Evolutionary conservation across 257 asterid genomes (phyloP), one percentile per base, ranked within the genome.

Genomic region (Solanum neorickii): DNA sequence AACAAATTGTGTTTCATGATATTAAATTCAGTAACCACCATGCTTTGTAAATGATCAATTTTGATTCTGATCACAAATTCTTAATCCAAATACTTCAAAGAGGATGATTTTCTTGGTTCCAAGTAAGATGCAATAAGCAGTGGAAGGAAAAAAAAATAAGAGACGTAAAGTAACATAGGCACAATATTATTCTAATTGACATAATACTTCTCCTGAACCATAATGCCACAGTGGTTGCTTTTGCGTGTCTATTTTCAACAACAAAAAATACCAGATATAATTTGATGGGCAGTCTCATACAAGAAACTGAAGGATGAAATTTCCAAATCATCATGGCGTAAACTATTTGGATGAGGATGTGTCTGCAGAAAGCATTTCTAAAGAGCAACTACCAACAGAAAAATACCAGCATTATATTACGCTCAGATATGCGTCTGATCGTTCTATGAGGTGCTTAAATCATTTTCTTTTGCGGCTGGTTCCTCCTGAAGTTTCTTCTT

Each of bases 401-500:
- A 78, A 47, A 27, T 68, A 44, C 29, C 5, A 65, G 23, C 10
- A 6, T 2, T 27, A n/a, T n/a, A 6, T 65, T 25, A 13, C 29
- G 87, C 80, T 9, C 20, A 13, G 41, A 65, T 84, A 37, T n/a
- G 85, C 42, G 6, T 18, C 85, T 31, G 2, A 47, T 46, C 44
- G 11, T 9, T 18, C 86, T 89, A 89, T 76, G 88, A 59, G 83
- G 94, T 72, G 87, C 88, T 84, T 56, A 82, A 77, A 41, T 91
- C 94, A 3, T 83, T 91, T 86, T 93, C 95, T 91, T 93, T 93
- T 83, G 90, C 92, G 10, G 94, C 94, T 59, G 94, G 94, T 87
- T 94, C 97, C 85, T 93, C 95, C 85, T 95, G 89, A 12, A 90
- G 96, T 91, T 96, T 95, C 90, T 94, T 96, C 89, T 88, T 93